These are phyloP conservation scores for Paecilomyces fulvus DNA, from an alignment of 2,329 filamentous ascomycete species.

Conservation along the genomic window DNA sequence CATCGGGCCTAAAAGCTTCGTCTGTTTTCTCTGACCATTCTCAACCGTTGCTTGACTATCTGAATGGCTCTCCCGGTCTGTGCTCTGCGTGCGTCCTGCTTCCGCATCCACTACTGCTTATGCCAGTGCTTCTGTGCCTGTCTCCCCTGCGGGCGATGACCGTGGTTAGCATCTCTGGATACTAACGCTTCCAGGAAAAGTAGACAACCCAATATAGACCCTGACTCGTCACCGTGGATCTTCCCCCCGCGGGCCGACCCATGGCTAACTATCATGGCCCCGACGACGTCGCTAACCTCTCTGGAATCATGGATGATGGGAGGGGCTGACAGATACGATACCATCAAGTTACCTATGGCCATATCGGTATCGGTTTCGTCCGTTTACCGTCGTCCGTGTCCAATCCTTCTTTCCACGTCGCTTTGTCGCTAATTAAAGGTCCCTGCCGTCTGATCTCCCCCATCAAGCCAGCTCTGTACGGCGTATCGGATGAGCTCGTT, in stretches of 20 bases:
- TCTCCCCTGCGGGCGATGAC: background rate
- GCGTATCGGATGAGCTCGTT: background rate
- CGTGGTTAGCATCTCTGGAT: background rate
- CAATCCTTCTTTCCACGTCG: background rate
- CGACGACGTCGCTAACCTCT: background rate
- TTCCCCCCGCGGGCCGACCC: slow-evolving; percentile 16
- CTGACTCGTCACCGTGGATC: slow-evolving; percentile 9
- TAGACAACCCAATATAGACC: background rate
- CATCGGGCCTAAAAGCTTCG: background rate
- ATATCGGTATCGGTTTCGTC: background rate
- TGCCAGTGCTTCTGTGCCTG: slow-evolving; percentile 1
- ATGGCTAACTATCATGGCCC: background rate
- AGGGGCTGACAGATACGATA: background rate
- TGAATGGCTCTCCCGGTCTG: slow-evolving; percentile 6
- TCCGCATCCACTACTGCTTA: slow-evolving; percentile 6
- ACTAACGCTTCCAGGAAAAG: slow-evolving; percentile 1
- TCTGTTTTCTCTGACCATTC: background rate
- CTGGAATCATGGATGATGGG: background rate
- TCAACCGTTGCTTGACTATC: background rate
- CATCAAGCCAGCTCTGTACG: background rate
- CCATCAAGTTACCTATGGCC: background rate
- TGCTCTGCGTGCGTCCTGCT: slow-evolving; percentile 12
- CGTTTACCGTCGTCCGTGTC: background rate
- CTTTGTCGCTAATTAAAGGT: background rate
- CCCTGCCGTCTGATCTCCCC: background rate